Evolutionary conservation across 495 filamentous ascomycete genomes (phyloP), one percentile per base, ranked within the genome.

Genomic region (Tuber umbilicatum): DNA sequence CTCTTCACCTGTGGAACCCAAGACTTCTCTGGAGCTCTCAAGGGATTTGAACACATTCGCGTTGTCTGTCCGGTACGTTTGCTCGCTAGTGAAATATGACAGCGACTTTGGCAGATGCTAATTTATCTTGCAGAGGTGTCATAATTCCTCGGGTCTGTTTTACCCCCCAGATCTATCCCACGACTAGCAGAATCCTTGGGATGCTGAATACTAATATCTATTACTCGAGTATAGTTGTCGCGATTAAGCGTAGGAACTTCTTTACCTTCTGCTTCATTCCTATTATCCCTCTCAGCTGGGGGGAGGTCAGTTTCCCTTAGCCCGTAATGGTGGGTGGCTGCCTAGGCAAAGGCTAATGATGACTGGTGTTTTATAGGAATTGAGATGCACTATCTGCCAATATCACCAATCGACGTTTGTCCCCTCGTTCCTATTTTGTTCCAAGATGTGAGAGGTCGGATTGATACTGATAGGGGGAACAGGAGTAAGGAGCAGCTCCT

Each of bases 251-350:
- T n/a, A 69, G 80, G 7, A 75, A 81, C 50, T 81, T 80, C 41
- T 80, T 81, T 37, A 78, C 80, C 4, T 81, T 81, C 71, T 81
- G 80, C 60, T 81, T 81, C 71, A 76, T 81, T 43, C 80, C 80
- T 21, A 39, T 81, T 47, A n/a, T 81, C 27, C 80, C 80, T 7
- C 71, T 80, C n/a, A 40, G 41, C 43, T 81, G 78, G 78, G 70
- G 68, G 23, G 78, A 76, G 74, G 76, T 78, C 43, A 35, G 68
- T 67, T 41, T 31, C 21, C 35, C n/a, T 37, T 47, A 43, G 40
- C 38, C 4, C 19, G 21, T 6, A 45, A 74, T 23, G 45, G 68
- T 23, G 37, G 74, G 21, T 64, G 60, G 43, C 43, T 41, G n/a
- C 60, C 73, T 42, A 14, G 69, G 73, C 70, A 64, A n/a, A 35